Evolutionary conservation across 2,329 filamentous ascomycete genomes (phyloP).

Genomic region (Ophiostoma pallidulum): DNA sequence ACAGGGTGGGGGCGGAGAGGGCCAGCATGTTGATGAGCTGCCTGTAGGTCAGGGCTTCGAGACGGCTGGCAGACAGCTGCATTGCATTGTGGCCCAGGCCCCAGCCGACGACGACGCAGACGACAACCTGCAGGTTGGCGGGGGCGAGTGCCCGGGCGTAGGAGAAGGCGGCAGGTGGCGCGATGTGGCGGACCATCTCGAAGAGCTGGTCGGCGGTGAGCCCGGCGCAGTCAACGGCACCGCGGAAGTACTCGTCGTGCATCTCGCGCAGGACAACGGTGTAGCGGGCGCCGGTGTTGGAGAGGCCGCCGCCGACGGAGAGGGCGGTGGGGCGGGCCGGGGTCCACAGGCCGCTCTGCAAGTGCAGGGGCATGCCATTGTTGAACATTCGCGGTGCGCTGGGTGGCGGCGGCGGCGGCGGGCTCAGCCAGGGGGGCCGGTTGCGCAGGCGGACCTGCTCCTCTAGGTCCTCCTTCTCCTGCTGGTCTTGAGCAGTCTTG

Average conservation of each 20-base stretch:
- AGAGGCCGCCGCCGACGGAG: not conserved
- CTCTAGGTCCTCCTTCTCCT: not conserved
- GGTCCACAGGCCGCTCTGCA: too few species aligned
- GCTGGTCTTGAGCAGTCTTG: not conserved
- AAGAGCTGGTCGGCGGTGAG: constrained; percentile 4
- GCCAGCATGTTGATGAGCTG: constrained; percentile 10
- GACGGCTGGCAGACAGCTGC: not conserved
- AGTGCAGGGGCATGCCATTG: too few species aligned
- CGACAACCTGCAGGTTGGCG: constrained; percentile 6
- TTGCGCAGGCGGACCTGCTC: not conserved
- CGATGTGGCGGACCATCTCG: constrained; percentile 11
- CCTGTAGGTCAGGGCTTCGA: constrained; percentile 4
- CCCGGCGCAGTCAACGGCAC: not conserved
- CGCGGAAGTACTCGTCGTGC: constrained; percentile 13
- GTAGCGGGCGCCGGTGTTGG: not conserved
- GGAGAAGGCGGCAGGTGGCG: constrained; percentile 9
- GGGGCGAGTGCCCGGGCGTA: constrained; percentile 1
- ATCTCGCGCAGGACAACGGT: not conserved
- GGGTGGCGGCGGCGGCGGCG: not conserved
- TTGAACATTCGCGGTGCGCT: too few species aligned
- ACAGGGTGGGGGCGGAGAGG: constrained; percentile 9
- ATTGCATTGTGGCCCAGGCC: constrained; percentile 10
- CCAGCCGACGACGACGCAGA: constrained; percentile 13
- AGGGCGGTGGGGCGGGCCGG: too few species aligned
- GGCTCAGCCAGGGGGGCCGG: too few species aligned